Percentiles rank a stretch among this genome's conserved stretches.
Evolutionary conservation across 371 early-diverging fungal species (phyloP).

Genomic region (Blakeslea trispora): DNA sequence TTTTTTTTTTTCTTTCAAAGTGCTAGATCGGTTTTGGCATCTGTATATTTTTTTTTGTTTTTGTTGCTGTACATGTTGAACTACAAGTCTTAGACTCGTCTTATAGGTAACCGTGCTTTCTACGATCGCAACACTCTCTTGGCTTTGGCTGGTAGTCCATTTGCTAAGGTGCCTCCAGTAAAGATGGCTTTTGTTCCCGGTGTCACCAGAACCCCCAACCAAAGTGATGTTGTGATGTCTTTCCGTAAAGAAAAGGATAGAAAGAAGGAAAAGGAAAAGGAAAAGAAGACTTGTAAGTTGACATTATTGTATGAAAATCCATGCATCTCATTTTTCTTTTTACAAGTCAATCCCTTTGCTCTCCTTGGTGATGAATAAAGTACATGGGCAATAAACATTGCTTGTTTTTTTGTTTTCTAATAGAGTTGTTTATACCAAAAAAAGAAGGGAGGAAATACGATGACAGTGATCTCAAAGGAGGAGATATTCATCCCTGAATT

Average conservation of each 20-base stretch:
- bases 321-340: not conserved
- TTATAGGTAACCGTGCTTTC: constrained; percentile 57
- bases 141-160: constrained; percentile 65
- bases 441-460: too few species aligned
- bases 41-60: too few species aligned
- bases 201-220: constrained; percentile 52
- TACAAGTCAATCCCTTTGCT: constrained; percentile 44
- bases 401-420: too few species aligned
- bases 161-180: constrained; percentile 64
- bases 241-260: constrained; percentile 37
- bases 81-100: too few species aligned
- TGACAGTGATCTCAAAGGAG: too few species aligned
- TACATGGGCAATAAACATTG: not conserved
- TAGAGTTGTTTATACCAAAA: too few species aligned
- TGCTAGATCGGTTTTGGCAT: too few species aligned
- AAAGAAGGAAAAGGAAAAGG: constrained; percentile 47
- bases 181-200: constrained; percentile 66
- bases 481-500: too few species aligned
- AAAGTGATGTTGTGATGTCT: constrained; percentile 32
- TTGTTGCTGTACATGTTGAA: too few species aligned
- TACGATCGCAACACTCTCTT: constrained; percentile 69
- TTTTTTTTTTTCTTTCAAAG: too few species aligned
- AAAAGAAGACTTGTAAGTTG: constrained; percentile 52
- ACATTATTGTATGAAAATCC: too few species aligned
- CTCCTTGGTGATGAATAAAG: constrained; percentile 33